phyloP scores from a whole-genome alignment of 2,329 filamentous ascomycete species.

The Alternaria atra region DNA sequence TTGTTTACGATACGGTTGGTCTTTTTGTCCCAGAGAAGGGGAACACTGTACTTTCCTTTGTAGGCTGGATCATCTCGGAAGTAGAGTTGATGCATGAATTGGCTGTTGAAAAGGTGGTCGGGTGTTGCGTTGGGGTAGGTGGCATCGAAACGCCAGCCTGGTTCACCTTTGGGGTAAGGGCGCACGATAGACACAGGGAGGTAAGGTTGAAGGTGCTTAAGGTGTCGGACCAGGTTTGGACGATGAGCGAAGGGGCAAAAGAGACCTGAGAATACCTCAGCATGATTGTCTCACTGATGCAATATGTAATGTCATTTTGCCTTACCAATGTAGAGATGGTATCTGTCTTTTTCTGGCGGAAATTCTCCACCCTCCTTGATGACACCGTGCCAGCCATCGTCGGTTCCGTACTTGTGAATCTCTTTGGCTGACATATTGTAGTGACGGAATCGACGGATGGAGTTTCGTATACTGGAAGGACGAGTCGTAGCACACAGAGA shows the following conservation, averaged over 20 bases:
- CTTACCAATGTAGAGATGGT: constrained; percentile 64
- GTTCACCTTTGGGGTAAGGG: constrained; percentile 72
- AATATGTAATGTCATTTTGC: not conserved
- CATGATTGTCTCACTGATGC: not conserved
- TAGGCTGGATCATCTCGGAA: constrained; percentile 69
- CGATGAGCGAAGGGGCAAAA: constrained; percentile 74
- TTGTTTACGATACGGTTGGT: constrained; percentile 67
- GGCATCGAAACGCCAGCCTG: constrained; percentile 68
- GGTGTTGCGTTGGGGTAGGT: constrained; percentile 67
- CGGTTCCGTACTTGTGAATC: constrained; percentile 51
- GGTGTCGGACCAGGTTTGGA: constrained; percentile 64
- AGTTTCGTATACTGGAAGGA: not conserved
- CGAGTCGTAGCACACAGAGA: not conserved
- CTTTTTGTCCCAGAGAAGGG: constrained; percentile 69
- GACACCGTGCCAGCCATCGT: constrained; percentile 62
- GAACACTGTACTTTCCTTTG: constrained; percentile 68
- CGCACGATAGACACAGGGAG: constrained; percentile 68
- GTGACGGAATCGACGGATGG: not conserved
- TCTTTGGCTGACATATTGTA: constrained; percentile 20
- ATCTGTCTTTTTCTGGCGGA: constrained; percentile 60
- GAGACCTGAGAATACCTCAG: constrained; percentile 55
- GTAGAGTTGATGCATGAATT: constrained; percentile 69
- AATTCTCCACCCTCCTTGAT: constrained; percentile 60
- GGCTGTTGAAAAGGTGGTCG: constrained; percentile 67
- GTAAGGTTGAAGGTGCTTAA: constrained; percentile 65